Conservation (phyloP, 805 yeast genomes). For the Barnettozyma sucrosica region DNA sequence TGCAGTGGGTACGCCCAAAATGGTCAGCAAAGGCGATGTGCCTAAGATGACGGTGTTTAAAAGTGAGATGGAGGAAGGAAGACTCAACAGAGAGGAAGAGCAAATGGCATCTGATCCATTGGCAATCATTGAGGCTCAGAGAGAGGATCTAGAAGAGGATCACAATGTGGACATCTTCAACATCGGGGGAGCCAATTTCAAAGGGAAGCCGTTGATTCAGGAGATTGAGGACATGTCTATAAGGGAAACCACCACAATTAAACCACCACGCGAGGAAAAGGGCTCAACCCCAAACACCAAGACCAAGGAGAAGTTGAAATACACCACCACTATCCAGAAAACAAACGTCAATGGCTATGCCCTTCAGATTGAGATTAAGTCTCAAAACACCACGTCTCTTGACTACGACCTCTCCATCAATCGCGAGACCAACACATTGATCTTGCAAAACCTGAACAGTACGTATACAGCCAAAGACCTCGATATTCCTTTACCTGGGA, state of each 20-base stretch:
- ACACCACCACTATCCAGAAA: constrained; percentile 26
- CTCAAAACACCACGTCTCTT: constrained; percentile 28
- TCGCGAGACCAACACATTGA: constrained; percentile 25
- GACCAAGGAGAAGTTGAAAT: constrained; percentile 16
- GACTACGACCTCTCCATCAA: constrained; percentile 32
- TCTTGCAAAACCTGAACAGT: constrained; percentile 28
- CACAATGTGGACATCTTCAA: constrained; percentile 19
- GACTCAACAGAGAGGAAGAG: constrained; percentile 32
- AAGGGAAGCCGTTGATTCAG: constrained; percentile 43
- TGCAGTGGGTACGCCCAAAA: constrained; percentile 56
- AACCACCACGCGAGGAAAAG: neutral
- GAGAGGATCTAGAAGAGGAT: constrained; percentile 22
- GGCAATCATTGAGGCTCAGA: constrained; percentile 38
- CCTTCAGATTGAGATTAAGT: constrained; percentile 31
- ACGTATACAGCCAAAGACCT: constrained; percentile 21
- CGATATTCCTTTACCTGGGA: constrained; percentile 34
- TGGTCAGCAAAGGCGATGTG: constrained; percentile 62
- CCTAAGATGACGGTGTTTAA: constrained; percentile 39
- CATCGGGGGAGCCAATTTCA: neutral
- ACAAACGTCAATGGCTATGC: constrained; percentile 26
- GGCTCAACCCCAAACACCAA: neutral
- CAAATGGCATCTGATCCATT: constrained; percentile 37
- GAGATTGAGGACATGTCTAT: constrained; percentile 39
- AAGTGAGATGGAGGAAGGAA: constrained; percentile 36
- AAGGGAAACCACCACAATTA: constrained; percentile 1